Conservation (phyloP, 2,329 filamentous ascomycete genomes). For the Colletotrichum paranaense region DNA sequence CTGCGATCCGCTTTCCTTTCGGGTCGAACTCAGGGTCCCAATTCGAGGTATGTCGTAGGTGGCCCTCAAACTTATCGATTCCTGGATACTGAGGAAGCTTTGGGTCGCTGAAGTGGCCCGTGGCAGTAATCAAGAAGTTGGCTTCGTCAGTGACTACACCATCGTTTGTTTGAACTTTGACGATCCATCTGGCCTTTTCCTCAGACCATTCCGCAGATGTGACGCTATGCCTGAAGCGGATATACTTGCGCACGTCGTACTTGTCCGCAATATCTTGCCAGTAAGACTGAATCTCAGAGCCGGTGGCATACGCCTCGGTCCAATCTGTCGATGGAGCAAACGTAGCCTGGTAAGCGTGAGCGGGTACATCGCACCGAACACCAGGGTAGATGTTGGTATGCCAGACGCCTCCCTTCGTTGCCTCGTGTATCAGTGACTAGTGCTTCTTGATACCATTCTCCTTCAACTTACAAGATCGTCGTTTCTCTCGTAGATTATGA, state of each 20-base stretch:
- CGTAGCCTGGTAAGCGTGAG: slow-evolving; percentile 71
- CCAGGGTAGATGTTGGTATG: slow-evolving; percentile 70
- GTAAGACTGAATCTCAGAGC: slow-evolving; percentile 74
- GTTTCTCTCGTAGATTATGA: slow-evolving; percentile 76
- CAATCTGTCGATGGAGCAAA: slow-evolving; percentile 42
- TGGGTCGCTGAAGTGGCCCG: slow-evolving; percentile 75
- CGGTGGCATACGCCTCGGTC: slow-evolving; percentile 75
- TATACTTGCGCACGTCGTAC: slow-evolving; percentile 70
- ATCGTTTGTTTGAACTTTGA: slow-evolving; percentile 55
- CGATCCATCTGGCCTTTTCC: slow-evolving; percentile 62
- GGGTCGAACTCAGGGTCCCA: slow-evolving; percentile 66
- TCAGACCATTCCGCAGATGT: slow-evolving; percentile 66
- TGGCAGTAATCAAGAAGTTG: slow-evolving; percentile 72
- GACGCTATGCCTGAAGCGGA: slow-evolving; percentile 66
- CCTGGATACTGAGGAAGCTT: slow-evolving; percentile 69
- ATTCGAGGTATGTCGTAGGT: slow-evolving; percentile 70
- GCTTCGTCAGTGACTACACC: slow-evolving; percentile 55
- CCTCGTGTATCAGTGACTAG: background rate
- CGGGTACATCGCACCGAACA: slow-evolving; percentile 74
- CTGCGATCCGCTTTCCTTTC: slow-evolving; percentile 61
- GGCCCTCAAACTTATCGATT: slow-evolving; percentile 63
- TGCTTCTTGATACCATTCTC: background rate
- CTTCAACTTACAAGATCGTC: slow-evolving; percentile 66
- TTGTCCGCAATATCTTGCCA: slow-evolving; percentile 72
- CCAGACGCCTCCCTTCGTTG: slow-evolving; percentile 60